Evolutionary conservation across 208 protist genomes (phyloP), one percentile per base, ranked within the genome.

Genomic region (Phytomonas serpens): DNA sequence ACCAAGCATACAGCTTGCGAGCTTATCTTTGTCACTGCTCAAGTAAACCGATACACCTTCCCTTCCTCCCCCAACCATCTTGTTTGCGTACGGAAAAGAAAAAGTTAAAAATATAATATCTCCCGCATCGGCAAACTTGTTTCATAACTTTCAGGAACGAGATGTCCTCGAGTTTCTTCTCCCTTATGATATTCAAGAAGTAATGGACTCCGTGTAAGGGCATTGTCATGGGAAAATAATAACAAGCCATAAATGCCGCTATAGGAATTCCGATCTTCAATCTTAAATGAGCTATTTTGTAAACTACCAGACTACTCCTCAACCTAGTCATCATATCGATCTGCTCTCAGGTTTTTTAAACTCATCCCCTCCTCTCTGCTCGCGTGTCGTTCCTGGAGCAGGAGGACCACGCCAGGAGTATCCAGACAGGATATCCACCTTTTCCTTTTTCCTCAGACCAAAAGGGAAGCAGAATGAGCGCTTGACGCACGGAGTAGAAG

Each of bases 361-460:
- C 2, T 16, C 40, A 47, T 16, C 14, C 1, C 40, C 40, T 47
- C 40, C 36, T 63, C 3, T 42, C 10, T 61, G 19, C n/a, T 47
- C 71, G 0, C 78, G 78, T 16, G 84, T 77, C 47, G 84, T 87
- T 38, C 79, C 81, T 0, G 75, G 76, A 0, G 74, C 78, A 10
- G 83, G 61, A 4, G 64, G 47, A 4, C 80, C 80, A 36, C 83
- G 57, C 61, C 69, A 72, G 40, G 29, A 78, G 29, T 3, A 33
- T 36, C 32, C 73, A 57, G 5, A 36, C 34, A 36, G 34, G 6
- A 7, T 2, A 36, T 36, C 34, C 34, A 36, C 34, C 2, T 6
- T 2, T 36, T 36, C 34, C 6, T 36, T 36, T 36, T 36, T 36
- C 6, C 34, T 36, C 34, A 36, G 34, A 36, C 34, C 34, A 36